Evolutionary conservation across 768 basidiomycete genomes (phyloP), one percentile per base, ranked within the genome.

Genomic region (Naganishia friedmannii): DNA sequence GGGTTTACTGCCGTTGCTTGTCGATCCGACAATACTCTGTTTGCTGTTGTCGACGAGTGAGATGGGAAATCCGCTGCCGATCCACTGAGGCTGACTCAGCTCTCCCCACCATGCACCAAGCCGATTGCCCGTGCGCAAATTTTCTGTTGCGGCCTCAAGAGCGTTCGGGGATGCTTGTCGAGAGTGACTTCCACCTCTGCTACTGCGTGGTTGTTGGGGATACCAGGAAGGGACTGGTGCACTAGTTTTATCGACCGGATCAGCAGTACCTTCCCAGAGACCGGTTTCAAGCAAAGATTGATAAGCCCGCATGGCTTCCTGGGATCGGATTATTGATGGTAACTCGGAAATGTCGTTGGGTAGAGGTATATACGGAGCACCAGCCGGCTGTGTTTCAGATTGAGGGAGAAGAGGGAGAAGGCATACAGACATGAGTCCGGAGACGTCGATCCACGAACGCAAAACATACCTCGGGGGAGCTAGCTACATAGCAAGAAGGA

Each of bases 71-170:
- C 60, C 60, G 17, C 60, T 63, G 37, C 60, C 60, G 23, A 63
- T 46, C 60, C 60, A 63, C 42, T 63, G 60, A 45, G 60, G 60
- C 19, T 63, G 60, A 21, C 42, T 63, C 13, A 63, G 42, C 23
- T 63, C 60, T 4, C 60, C 60, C 60, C 60, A 63, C 60, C 60
- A 63, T 9, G 42, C 28, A n/a, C 60, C 60, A 45, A 63, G 60
- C 1, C 23, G 37, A 42, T 63, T 42, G 42, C 46, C 42, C n/a
- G 34, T 23, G 32, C 60, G 60, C 13, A 28, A 19, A 6, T 63
- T 63, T n/a, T 63, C 60, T 28, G n/a, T n/a, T 8, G 26, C 13
- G 12, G 39, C n/a, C 5, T 63, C 60, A 26, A n/a, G 13, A 17
- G 17, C 21, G 23, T 15, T 45, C 5, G 60, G 60, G 3, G 60